A percentile compares a stretch with the other conserved stretches of the same genome.
Conservation (phyloP, 73 alveolate species). For the Symbiodinium pilosum region DNA sequence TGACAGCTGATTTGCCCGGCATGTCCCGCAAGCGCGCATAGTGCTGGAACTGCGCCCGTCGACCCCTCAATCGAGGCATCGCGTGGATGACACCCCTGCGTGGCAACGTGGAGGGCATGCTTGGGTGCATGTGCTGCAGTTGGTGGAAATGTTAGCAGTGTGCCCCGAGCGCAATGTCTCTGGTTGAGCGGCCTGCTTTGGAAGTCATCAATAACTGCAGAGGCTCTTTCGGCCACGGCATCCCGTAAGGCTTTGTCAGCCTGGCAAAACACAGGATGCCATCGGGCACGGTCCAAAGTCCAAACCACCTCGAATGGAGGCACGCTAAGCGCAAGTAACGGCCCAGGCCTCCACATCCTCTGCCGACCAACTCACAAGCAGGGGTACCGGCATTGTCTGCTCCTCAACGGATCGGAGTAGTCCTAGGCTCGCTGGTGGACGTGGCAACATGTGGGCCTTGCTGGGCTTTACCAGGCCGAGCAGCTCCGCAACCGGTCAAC, state of each 20-base stretch:
- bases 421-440: conserved; percentile 35
- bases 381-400: conserved; percentile 71
- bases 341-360: conserved; percentile 36
- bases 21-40: conserved; percentile 70
- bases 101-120: neutral
- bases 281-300: neutral
- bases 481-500: conserved; percentile 81
- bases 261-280: no score
- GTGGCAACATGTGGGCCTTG: neutral
- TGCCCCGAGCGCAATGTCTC: neutral
- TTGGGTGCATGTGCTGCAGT: neutral
- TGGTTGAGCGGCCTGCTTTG: conserved; percentile 28
- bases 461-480: no score
- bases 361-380: conserved; percentile 89
- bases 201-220: conserved; percentile 74
- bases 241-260: neutral
- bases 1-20: neutral
- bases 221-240: conserved; percentile 70
- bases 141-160: neutral
- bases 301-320: neutral
- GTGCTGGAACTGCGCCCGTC: conserved; percentile 94
- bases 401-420: conserved; percentile 91
- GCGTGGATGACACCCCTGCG: conserved; percentile 93
- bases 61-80: conserved; percentile 90
- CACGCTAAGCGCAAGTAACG: neutral